Base-by-base conservation (phyloP, 441 rosid genomes). In the Rhodomyrtus psidioides region DNA sequence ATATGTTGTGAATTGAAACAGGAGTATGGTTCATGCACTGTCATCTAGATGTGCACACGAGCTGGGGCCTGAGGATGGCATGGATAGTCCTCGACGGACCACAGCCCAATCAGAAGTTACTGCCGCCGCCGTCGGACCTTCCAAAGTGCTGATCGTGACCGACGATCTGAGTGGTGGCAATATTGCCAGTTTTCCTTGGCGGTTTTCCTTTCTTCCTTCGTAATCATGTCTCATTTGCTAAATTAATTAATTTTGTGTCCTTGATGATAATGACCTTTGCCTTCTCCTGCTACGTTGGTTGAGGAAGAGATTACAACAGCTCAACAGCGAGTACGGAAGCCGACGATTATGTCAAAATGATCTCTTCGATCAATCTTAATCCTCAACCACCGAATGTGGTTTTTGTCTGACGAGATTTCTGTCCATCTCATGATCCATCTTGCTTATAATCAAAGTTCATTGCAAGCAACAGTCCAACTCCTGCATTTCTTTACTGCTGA, bases 21-120 rank as follows among this genome's bases (percentile, higher is more conserved):
- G 91, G 92, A 70, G 93, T 86, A 6, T 92, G 93, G 93, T 86
- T 90, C 74, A 92, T 90, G 93, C 93, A 91, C 59, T 91, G 93
- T 49, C 93, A 91, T 62, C 60, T 91, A 53, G 93, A 91, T 2
- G 88, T 86, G 17, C 93, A 91, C 88, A 90, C 91, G 49, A 90
- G 90, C 79, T 91, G 93, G 93, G 93, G 93, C 19, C 79, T 91
- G 53, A 88, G 34, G 84, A 91, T 90, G 90, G 90, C 90, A 39
- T 91, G 92, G 92, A 53, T 89, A 7, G 91, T 90, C 24, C 74
- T 59, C 34, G 86, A 92, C 85, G 93, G 93, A 49, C 58, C 88
- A 51, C 84, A 83, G 55, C 90, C 91, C 12, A 88, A 83, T 54
- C 92, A 91, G 86, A 91, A 88, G 87, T 39, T 91, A 53, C 90